These are phyloP conservation scores for Fusarium burgessii DNA, from an alignment of 2,329 filamentous ascomycete genomes.

Conservation along the genomic window DNA sequence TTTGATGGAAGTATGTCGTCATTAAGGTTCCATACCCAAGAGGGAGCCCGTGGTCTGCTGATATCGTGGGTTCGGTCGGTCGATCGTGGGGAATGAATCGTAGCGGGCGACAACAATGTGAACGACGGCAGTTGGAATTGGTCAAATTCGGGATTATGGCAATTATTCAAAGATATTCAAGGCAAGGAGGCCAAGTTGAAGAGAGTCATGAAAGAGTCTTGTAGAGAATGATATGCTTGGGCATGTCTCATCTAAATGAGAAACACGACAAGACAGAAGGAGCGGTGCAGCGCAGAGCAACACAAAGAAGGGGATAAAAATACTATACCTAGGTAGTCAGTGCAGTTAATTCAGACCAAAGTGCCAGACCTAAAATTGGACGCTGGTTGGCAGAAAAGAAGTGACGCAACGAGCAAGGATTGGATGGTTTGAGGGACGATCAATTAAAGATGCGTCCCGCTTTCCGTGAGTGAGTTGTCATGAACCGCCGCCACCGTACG, in stretches of 20 bases:
- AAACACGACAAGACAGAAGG: conserved; percentile 1
- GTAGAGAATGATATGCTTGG: conserved; percentile 8
- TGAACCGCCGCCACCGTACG: conserved; percentile 24
- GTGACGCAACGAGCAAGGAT: conserved; percentile 43
- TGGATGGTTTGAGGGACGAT: conserved; percentile 35
- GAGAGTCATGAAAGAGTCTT: conserved; percentile 8
- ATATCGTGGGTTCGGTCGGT: conserved; percentile 22
- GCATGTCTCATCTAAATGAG: conserved; percentile 13
- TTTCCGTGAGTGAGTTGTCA: conserved; percentile 24
- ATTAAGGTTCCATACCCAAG: conserved; percentile 38
- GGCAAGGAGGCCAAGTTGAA: conserved; percentile 7
- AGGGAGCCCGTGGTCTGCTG: conserved; percentile 19
- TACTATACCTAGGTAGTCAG: conserved; percentile 1
- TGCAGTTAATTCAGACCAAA: conserved; percentile 25
- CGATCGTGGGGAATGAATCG: conserved; percentile 17
- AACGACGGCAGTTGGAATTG: neutral
- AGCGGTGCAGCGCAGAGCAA: conserved; percentile 12
- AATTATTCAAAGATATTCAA: neutral
- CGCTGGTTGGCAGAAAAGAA: conserved; percentile 37
- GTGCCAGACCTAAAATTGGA: conserved; percentile 12
- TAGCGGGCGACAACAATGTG: conserved; percentile 2
- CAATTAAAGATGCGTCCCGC: conserved; percentile 38
- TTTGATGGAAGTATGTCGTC: conserved; percentile 34
- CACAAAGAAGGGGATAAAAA: neutral
- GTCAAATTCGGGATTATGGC: neutral